A percentile compares a stretch with the other conserved stretches of the same genome.
Conservation (phyloP, 2,329 filamentous ascomycete genomes). For the Paraphaeosphaeria minitans region DNA sequence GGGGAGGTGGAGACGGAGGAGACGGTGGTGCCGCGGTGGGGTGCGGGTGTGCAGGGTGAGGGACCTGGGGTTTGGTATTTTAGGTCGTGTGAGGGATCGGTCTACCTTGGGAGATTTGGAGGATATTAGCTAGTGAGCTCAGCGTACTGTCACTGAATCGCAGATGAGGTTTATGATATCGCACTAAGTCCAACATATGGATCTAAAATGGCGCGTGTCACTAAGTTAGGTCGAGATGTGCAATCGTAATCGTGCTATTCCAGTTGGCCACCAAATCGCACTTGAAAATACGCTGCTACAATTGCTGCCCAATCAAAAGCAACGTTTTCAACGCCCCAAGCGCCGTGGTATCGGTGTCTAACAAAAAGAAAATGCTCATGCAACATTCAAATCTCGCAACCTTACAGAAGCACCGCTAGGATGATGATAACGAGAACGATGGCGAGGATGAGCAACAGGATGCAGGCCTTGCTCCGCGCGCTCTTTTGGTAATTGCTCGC, state of each 20-base stretch:
- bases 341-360: conserved; percentile 26
- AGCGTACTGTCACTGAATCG: background rate
- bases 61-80: no score
- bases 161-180: background rate
- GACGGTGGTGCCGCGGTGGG: no score
- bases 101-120: background rate
- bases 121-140: background rate
- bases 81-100: no score
- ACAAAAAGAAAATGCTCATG: conserved; percentile 21
- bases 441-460: conserved; percentile 83
- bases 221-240: background rate
- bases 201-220: background rate
- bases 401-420: conserved; percentile 78
- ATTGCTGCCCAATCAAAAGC: background rate
- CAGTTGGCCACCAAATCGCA: background rate
- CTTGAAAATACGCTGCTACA: background rate
- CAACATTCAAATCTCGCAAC: conserved; percentile 11
- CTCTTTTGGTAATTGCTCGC: conserved; percentile 94
- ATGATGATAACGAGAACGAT: conserved; percentile 90
- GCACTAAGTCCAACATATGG: background rate
- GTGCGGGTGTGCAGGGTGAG: no score
- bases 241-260: background rate
- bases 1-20: no score
- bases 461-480: conserved; percentile 92
- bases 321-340: conserved; percentile 8